These are phyloP conservation scores for Beauveria sp. DNA, from an alignment of 2,329 filamentous ascomycete genomes.

Conservation along the genomic window DNA sequence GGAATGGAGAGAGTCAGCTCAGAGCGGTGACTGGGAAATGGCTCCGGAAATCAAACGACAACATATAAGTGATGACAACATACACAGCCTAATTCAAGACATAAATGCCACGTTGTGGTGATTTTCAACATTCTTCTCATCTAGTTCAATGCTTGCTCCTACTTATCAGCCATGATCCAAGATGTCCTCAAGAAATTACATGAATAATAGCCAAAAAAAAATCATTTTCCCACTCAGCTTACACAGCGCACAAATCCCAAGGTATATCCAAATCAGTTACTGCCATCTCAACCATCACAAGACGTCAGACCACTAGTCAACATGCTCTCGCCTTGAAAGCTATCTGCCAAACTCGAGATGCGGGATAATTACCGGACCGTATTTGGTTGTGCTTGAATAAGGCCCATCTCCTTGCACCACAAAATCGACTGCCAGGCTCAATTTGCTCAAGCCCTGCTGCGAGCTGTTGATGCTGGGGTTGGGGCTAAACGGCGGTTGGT, in stretches of 20 bases:
- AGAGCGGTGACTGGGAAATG: not conserved
- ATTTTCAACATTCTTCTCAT: not conserved
- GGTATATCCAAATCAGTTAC: conserved; percentile 2
- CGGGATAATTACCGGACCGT: conserved; percentile 91
- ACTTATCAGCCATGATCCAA: not conserved
- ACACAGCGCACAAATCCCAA: not conserved
- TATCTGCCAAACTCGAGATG: conserved; percentile 68
- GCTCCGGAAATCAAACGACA: not conserved
- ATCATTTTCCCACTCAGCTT: not conserved
- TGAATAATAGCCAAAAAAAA: not conserved
- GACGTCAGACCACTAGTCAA: not conserved
- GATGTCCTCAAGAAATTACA: not conserved
- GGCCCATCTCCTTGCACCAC: conserved; percentile 89
- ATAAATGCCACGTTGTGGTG: not conserved
- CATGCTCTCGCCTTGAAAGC: not conserved
- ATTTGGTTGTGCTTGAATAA: conserved; percentile 81
- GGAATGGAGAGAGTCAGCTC: not conserved
- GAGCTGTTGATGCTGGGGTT: conserved; percentile 27
- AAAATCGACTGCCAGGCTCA: conserved; percentile 91
- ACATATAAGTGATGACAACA: not conserved
- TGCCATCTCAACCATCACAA: not conserved
- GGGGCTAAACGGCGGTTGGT: conserved; percentile 30
- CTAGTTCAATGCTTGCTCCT: not conserved
- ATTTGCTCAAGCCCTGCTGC: conserved; percentile 47
- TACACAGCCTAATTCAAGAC: not conserved